Conservation (phyloP, 345 rosid species). For the Eucalyptus curtisii region DNA sequence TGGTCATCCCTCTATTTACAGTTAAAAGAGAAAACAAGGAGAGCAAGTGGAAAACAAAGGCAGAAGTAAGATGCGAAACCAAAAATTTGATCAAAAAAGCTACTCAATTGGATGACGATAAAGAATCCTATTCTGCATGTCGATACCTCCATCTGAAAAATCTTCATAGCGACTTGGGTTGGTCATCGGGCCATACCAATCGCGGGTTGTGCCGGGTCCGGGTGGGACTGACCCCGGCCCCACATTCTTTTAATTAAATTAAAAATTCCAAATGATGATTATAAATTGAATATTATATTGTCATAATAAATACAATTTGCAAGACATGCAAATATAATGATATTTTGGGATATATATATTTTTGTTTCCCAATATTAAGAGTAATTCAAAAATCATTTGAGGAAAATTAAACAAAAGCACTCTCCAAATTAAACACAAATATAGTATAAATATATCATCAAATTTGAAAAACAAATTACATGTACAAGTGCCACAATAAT, state of each 20-base stretch:
- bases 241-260: not conserved
- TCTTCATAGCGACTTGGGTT: not conserved
- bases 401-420: not conserved
- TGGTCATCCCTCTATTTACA: not conserved
- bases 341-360: not conserved
- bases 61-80: not conserved
- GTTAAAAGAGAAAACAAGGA: not conserved
- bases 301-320: not conserved
- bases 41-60: not conserved
- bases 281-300: not conserved
- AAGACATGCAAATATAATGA: not conserved
- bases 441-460: not conserved
- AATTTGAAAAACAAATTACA: not conserved
- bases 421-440: not conserved
- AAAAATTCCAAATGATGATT: not conserved
- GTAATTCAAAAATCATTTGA: not conserved
- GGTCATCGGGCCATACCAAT: not conserved
- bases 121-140: not conserved
- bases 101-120: not conserved
- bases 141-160: not conserved
- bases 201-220: not conserved
- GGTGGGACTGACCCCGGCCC: rapidly evolving
- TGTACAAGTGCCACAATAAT: not conserved
- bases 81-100: not conserved
- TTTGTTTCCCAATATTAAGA: not conserved